Conservation (phyloP, 129 eudicot genomes). For the Ambrosia artemisiifolia region DNA sequence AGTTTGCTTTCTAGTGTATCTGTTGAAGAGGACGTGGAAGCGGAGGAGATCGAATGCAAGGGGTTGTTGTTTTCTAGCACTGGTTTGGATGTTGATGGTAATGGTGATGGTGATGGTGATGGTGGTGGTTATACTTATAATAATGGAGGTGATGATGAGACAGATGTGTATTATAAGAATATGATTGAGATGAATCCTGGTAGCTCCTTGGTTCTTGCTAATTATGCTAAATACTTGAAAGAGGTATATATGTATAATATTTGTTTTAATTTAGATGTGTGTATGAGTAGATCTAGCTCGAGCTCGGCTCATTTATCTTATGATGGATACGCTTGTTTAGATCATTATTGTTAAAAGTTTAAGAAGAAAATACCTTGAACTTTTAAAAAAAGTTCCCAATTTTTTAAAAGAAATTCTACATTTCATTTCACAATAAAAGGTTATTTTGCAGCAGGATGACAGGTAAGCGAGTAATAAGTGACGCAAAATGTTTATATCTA, state of each 20-base stretch:
- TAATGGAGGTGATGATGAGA: slow-evolving; percentile 26
- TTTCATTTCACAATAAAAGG: no score
- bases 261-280: no score
- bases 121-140: slow-evolving; percentile 21
- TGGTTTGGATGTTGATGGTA: slow-evolving; percentile 31
- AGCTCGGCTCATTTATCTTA: no score
- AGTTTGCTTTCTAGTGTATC: slow-evolving; percentile 1
- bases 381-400: no score
- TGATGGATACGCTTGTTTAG: no score
- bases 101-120: slow-evolving; percentile 29
- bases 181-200: slow-evolving; percentile 66
- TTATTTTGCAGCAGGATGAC: no score
- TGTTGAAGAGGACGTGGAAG: slow-evolving; percentile 26
- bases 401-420: no score
- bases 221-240: slow-evolving; percentile 66
- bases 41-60: slow-evolving; percentile 26
- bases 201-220: slow-evolving; percentile 49
- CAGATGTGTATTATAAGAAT: slow-evolving; percentile 48
- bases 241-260: slow-evolving; percentile 44
- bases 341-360: no score
- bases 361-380: no score
- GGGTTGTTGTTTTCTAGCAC: slow-evolving; percentile 29
- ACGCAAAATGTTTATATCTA: no score
- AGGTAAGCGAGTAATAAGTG: no score
- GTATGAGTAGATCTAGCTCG: no score